These are phyloP conservation scores for Pseudogymnoascus sp. DNA, from an alignment of 2,329 filamentous ascomycete species.

Conservation along the genomic window DNA sequence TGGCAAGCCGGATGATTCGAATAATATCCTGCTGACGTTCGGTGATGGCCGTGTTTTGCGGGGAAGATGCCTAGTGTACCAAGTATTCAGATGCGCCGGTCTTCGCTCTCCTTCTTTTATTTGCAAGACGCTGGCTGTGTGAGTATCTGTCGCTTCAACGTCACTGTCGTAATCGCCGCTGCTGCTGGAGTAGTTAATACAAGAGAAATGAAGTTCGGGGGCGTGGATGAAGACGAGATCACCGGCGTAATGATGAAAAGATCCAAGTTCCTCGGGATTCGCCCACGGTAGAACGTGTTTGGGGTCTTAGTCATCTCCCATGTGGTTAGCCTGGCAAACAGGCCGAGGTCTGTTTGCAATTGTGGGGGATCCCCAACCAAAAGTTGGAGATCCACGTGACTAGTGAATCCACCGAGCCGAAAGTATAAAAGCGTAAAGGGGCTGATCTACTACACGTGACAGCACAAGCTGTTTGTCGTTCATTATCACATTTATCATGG, in stretches of 20 bases:
- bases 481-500: not conserved
- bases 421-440: not conserved
- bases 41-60: not conserved
- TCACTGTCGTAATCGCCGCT: not conserved
- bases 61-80: slow-evolving; percentile 1
- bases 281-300: not conserved
- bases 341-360: not conserved
- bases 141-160: not conserved
- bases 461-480: not conserved
- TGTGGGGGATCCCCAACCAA: not conserved
- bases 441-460: not conserved
- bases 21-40: not conserved
- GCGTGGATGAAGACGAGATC: not conserved
- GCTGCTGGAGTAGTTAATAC: not conserved
- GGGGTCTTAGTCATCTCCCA: not conserved
- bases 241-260: not conserved
- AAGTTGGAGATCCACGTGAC: not conserved
- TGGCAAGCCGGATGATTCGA: not conserved
- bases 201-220: not conserved
- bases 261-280: slow-evolving; percentile 4
- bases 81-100: not conserved
- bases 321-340: slow-evolving; percentile 1
- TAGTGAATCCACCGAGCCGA: not conserved
- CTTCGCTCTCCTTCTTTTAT: not conserved
- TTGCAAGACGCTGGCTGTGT: not conserved